phyloP scores from a whole-genome alignment of 768 basidiomycete species.

The Phylloporus sp. region DNA sequence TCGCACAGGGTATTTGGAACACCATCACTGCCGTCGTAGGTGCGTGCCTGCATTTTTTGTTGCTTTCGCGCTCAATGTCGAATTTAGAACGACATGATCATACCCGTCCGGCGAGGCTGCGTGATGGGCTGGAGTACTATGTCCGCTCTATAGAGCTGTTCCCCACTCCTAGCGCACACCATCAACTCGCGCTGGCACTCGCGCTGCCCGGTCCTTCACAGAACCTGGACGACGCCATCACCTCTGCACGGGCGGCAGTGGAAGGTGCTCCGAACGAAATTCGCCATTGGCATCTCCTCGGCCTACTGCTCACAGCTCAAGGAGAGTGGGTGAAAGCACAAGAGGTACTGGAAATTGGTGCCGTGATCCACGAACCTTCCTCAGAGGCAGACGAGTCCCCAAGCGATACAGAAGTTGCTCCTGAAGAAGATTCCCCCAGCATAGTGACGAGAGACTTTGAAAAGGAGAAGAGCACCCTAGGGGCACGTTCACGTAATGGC shows the following conservation, averaged over 20 bases:
- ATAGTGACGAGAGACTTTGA: constrained; percentile 9
- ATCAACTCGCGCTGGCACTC: constrained; percentile 76
- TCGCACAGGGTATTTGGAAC: constrained; percentile 72
- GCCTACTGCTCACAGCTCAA: constrained; percentile 68
- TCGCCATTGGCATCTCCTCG: constrained; percentile 89
- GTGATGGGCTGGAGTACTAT: constrained; percentile 50
- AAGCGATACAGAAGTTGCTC: constrained; percentile 20
- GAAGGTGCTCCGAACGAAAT: constrained; percentile 59
- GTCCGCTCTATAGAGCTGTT: constrained; percentile 42
- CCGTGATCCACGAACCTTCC: constrained; percentile 46
- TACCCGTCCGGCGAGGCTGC: constrained; percentile 55
- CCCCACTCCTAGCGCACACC: constrained; percentile 57
- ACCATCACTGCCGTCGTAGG: constrained; percentile 68
- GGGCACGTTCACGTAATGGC: not conserved
- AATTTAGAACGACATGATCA: constrained; percentile 54
- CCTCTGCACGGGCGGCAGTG: constrained; percentile 64
- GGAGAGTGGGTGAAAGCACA: constrained; percentile 78
- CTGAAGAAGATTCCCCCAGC: constrained; percentile 4
- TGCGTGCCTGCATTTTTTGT: constrained; percentile 21
- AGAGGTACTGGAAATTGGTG: constrained; percentile 74
- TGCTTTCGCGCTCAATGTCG: not conserved
- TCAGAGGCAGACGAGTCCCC: constrained; percentile 32
- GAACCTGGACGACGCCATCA: constrained; percentile 62
- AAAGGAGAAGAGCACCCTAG: constrained; percentile 4
- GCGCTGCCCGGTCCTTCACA: constrained; percentile 59